Percentiles rank a stretch among this genome's conserved stretches.
Conservation (phyloP, 2,329 filamentous ascomycete genomes). For the Fusarium humuli region DNA sequence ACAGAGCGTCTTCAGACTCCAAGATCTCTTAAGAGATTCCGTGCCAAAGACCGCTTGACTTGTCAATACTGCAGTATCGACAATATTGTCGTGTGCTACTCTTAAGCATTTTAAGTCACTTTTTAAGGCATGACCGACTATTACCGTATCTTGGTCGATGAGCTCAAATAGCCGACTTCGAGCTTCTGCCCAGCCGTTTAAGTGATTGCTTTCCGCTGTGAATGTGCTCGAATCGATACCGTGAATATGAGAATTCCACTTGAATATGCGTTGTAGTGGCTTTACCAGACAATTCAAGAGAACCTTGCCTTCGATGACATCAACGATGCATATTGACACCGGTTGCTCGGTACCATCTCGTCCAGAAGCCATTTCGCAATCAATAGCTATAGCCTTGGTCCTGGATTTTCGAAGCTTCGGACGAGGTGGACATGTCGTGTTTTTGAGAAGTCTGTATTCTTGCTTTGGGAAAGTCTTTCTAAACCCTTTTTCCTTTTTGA, state of each 20-base stretch:
- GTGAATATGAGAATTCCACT: not conserved
- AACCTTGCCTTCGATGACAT: not conserved
- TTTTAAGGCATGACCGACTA: not conserved
- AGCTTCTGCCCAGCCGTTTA: not conserved
- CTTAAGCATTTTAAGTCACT: not conserved
- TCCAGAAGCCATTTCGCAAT: not conserved
- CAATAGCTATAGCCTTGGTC: not conserved
- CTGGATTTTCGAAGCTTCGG: fast-evolving
- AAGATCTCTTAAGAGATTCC: not conserved
- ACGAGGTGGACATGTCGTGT: not conserved
- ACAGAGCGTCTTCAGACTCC: not conserved
- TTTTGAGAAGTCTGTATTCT: not conserved
- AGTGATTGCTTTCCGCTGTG: not conserved
- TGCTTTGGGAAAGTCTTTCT: not conserved
- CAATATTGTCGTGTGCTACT: not conserved
- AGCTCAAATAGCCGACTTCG: not conserved
- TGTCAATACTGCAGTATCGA: not conserved
- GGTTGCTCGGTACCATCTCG: not conserved
- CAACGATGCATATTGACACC: not conserved
- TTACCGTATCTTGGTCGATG: not conserved
- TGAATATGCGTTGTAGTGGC: not conserved
- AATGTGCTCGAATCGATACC: not conserved
- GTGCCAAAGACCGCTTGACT: not conserved
- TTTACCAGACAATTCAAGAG: not conserved
- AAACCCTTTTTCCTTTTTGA: not conserved